phyloP scores from a whole-genome alignment of 1,284 basidiomycete species.

The Pholiota adiposa region DNA sequence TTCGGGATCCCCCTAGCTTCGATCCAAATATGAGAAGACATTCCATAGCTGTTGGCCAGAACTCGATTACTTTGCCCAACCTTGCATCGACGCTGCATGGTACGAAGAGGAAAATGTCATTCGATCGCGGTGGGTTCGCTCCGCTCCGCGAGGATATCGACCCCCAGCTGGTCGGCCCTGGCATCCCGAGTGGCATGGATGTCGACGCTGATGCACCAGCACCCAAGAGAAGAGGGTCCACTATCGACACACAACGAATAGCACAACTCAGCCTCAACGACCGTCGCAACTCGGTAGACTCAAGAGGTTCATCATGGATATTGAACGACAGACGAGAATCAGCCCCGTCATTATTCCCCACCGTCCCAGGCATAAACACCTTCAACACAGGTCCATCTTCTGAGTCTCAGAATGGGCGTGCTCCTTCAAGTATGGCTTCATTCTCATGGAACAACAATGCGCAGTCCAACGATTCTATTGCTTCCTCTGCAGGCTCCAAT shows the following conservation, averaged over 20 bases:
- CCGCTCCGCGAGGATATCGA: constrained; percentile 64
- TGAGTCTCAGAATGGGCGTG: constrained; percentile 62
- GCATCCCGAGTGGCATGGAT: constrained; percentile 58
- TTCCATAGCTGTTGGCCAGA: constrained; percentile 60
- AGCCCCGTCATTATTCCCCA: constrained; percentile 68
- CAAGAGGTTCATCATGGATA: constrained; percentile 51
- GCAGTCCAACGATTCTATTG: constrained; percentile 48
- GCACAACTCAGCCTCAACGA: constrained; percentile 75
- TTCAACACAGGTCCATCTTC: constrained; percentile 60
- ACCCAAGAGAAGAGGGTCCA: constrained; percentile 78
- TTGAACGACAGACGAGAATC: constrained; percentile 73
- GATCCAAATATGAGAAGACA: constrained; percentile 71
- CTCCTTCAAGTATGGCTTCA: constrained; percentile 63
- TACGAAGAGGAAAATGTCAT: constrained; percentile 81
- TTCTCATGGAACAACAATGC: constrained; percentile 72
- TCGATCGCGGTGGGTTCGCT: constrained; percentile 56
- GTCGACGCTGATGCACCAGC: constrained; percentile 68
- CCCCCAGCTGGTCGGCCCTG: constrained; percentile 70
- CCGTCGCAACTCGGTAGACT: constrained; percentile 75
- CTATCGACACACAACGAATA: constrained; percentile 74
- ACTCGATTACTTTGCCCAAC: constrained; percentile 43
- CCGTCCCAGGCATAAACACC: constrained; percentile 56
- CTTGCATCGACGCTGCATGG: constrained; percentile 52
- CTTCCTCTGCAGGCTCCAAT: constrained; percentile 31
- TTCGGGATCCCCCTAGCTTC: constrained; percentile 49